Percentiles rank a stretch among this genome's conserved stretches.
phyloP scores from a whole-genome alignment of 805 yeast species.

The Jamesozyma spencerorum region DNA sequence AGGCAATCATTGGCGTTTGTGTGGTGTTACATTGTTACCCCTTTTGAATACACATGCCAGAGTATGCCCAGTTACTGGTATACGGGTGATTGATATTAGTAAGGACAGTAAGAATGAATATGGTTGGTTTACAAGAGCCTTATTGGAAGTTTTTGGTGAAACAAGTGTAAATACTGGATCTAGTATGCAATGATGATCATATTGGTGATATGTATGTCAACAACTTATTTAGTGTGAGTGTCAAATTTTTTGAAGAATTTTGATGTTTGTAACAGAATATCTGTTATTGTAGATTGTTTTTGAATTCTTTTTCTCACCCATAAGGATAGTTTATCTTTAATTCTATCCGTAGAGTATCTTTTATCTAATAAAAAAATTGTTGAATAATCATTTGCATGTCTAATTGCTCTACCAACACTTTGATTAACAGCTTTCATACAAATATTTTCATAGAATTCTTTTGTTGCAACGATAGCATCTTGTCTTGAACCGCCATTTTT shows the following conservation, averaged over 20 bases:
- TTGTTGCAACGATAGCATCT: constrained; percentile 41
- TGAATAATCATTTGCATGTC: constrained; percentile 77
- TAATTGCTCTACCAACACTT: constrained; percentile 82
- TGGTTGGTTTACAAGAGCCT: constrained; percentile 29
- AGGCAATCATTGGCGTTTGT: constrained; percentile 31
- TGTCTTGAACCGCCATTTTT: constrained; percentile 38
- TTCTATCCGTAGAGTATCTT: constrained; percentile 41
- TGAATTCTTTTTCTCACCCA: constrained; percentile 55
- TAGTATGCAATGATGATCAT: background rate
- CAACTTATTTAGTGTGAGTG: background rate
- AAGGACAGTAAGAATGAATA: constrained; percentile 22
- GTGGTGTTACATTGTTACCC: constrained; percentile 33
- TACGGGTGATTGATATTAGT: constrained; percentile 24
- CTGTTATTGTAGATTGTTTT: constrained; percentile 10
- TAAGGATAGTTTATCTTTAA: constrained; percentile 53
- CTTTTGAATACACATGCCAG: constrained; percentile 28
- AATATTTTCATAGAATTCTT: constrained; percentile 64
- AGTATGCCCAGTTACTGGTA: constrained; percentile 30
- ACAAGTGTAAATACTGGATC: constrained; percentile 26
- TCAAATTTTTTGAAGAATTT: constrained; percentile 13
- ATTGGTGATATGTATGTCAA: too few relatives aligned
- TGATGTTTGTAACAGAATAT: constrained; percentile 17
- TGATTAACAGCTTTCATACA: constrained; percentile 91
- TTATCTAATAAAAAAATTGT: constrained; percentile 61
- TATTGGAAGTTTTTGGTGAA: constrained; percentile 18